Evolutionary conservation across 225 moss, liverwort and hornwort genomes (phyloP).

Genomic region (Thuidium tamariscinum): DNA sequence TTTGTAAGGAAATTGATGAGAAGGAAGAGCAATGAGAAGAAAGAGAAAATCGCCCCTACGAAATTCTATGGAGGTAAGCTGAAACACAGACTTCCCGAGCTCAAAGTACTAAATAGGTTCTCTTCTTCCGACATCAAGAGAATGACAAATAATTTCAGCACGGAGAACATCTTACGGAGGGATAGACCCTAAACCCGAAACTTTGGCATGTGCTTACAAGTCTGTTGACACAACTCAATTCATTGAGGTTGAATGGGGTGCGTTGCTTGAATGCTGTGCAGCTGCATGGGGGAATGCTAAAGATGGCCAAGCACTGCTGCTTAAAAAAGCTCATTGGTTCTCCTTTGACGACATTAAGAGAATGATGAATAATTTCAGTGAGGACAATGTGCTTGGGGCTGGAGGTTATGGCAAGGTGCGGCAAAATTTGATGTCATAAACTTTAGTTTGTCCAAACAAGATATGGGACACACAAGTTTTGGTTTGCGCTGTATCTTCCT

Average conservation of each 20-base stretch:
- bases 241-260: not conserved
- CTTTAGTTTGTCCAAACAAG: not conserved
- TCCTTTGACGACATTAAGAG: constrained; percentile 48
- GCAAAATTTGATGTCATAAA: not conserved
- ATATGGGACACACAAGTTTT: not conserved
- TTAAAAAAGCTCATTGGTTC: constrained; percentile 80
- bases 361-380: constrained; percentile 55
- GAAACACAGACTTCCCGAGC: not conserved
- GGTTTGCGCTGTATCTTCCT: not conserved
- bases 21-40: not conserved
- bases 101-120: constrained; percentile 9
- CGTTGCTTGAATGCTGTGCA: constrained; percentile 5
- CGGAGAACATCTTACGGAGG: constrained; percentile 11
- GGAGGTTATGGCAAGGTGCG: constrained; percentile 85
- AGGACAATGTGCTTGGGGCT: constrained; percentile 41
- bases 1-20: not conserved
- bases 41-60: not conserved
- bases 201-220: not conserved
- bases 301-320: constrained; percentile 53
- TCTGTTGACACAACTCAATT: not conserved
- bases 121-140: constrained; percentile 41
- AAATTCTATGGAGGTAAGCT: not conserved
- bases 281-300: constrained; percentile 40
- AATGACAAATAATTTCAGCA: constrained; percentile 39
- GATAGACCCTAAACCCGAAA: constrained; percentile 11